Base-by-base conservation (phyloP, 2,329 filamentous ascomycete genomes). In the Fusarium avenaceum region DNA sequence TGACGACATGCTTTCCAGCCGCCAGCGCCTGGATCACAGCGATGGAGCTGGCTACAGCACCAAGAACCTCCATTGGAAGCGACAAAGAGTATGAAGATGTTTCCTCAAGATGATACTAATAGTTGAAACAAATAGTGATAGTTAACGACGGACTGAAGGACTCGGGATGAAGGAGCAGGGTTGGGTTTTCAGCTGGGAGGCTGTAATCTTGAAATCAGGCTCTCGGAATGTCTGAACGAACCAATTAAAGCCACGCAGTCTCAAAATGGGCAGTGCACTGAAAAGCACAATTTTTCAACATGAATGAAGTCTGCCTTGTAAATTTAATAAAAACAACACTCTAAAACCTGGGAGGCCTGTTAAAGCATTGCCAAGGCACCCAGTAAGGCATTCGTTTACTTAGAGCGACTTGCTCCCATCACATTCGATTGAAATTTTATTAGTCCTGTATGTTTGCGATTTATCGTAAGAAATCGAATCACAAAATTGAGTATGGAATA, bases 31-130 rank as follows among this genome's bases (percentile, higher is more conserved):
- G 65, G 1, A 58, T 22, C 2, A 69, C 22, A 1, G 65, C 60
- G 13, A 68, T 69, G 15, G 51, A 57, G 43, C 65, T 69, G 15
- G 51, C 64, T 3, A 69, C 40, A 0, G 60, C 52, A 24, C 65
- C 60, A 2, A 68, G 38, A 5, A 68, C 55, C n/a, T 69, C 65
- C 64, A 67, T 67, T 3, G 9, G 9, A 1, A 17, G 22, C 4
- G 7, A 13, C 14, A 33, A 51, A 7, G 7, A n/a, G n/a, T 2
- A 9, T 3, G 6, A 3, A 5, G 7, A 1, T 35, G 9, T n/a
- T 6, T 35, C 1, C 10, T 30, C 4, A 30, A 30, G 9, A 30
- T 13, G 10, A 6, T 30, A 30, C 0, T 17, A 35, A 0, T 17
- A 3, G 8, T n/a, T 2, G 9, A n/a, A 2, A 33, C 2, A 4